Percentiles rank a stretch among this genome's conserved stretches.
Conservation (phyloP, 805 yeast genomes). For the Maudiozyma bulderi region DNA sequence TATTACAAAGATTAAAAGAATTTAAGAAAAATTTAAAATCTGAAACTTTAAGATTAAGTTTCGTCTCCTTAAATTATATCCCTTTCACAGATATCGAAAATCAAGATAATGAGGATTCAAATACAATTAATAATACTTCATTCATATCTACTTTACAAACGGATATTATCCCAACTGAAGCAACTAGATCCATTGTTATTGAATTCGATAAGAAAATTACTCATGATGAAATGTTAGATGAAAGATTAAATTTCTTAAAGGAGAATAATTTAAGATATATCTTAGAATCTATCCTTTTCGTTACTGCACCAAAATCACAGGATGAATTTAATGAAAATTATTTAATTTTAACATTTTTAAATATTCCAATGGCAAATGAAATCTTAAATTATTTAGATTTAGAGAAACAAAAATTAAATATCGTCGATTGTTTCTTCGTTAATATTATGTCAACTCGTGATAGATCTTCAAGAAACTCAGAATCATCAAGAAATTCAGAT, state of each 20-base stretch:
- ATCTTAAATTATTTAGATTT: constrained; percentile 13
- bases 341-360: constrained; percentile 18
- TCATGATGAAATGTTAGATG: constrained; percentile 8
- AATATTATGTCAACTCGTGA: background rate
- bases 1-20: constrained; percentile 30
- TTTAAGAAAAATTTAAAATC: constrained; percentile 33
- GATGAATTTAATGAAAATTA: constrained; percentile 17
- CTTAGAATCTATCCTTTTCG: constrained; percentile 18
- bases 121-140: constrained; percentile 33
- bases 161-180: constrained; percentile 18
- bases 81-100: background rate
- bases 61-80: constrained; percentile 28
- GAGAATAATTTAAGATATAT: constrained; percentile 18
- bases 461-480: background rate
- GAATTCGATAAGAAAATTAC: constrained; percentile 8
- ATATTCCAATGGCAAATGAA: constrained; percentile 23
- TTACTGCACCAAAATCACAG: constrained; percentile 8
- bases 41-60: constrained; percentile 29
- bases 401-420: constrained; percentile 4
- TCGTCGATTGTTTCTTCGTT: constrained; percentile 13
- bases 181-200: constrained; percentile 22
- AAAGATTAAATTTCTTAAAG: constrained; percentile 10
- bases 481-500: background rate
- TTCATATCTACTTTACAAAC: constrained; percentile 8
- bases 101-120: constrained; percentile 13